Conservation (phyloP, 73 alveolate genomes). For the Paramecium octaurelia region DNA sequence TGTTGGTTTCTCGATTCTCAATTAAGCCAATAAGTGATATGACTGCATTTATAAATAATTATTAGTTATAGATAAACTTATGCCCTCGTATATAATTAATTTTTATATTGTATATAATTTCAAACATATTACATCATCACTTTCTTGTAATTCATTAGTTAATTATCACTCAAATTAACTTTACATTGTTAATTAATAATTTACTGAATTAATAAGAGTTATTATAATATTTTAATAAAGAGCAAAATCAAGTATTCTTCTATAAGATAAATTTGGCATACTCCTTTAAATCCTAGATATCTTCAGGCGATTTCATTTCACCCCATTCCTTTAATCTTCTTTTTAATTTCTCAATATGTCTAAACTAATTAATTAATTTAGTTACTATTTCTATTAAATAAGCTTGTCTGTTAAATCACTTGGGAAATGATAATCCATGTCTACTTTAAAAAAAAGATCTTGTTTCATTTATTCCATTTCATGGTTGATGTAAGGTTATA, state of each 20-base stretch:
- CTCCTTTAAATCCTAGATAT: slow-evolving; percentile 7
- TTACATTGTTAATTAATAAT: not conserved
- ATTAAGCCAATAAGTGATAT: not conserved
- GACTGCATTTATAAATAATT: not conserved
- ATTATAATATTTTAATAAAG: not conserved
- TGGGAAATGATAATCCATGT: slow-evolving; percentile 8
- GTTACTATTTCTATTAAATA: not conserved
- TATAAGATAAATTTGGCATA: not conserved
- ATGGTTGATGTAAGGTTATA: not conserved
- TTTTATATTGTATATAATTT: not conserved
- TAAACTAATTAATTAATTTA: not conserved
- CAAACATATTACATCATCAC: not conserved
- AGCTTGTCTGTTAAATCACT: not conserved
- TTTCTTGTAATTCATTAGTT: not conserved
- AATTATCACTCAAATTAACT: not conserved
- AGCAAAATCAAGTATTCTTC: slow-evolving; percentile 13
- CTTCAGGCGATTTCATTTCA: slow-evolving; percentile 1
- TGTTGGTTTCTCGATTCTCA: not conserved
- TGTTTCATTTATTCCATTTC: not conserved
- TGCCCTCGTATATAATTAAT: not conserved
- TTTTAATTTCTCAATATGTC: not conserved
- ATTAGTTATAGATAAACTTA: not conserved
- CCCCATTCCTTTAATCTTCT: slow-evolving; percentile 18
- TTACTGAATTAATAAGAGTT: not conserved
- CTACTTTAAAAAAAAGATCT: slow-evolving; percentile 6